Evolutionary conservation across 305 asterid genomes (phyloP).

Genomic region (Fraxinus nigra): DNA sequence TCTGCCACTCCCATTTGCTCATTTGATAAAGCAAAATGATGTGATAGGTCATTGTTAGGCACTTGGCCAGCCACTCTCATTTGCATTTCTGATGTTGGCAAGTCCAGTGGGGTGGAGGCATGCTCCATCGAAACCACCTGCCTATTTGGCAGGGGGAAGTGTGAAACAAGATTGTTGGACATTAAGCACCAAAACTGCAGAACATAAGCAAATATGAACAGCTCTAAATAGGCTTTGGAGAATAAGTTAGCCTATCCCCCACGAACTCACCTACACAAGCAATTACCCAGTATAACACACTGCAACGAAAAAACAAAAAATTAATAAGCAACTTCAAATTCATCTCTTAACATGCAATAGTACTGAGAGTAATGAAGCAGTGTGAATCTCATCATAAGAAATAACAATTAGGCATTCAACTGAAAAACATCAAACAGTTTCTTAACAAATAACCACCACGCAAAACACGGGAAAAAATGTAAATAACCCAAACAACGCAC

Average conservation of each 20-base stretch:
- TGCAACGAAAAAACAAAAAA: background rate
- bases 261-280: slow-evolving; percentile 1
- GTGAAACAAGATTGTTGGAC: slow-evolving; percentile 42
- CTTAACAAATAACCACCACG: background rate
- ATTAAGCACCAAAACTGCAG: slow-evolving; percentile 22
- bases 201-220: background rate
- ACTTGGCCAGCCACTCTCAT: slow-evolving; percentile 20
- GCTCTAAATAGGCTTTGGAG: background rate
- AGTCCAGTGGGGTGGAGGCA: slow-evolving; percentile 21
- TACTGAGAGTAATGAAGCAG: background rate
- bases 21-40: slow-evolving; percentile 30
- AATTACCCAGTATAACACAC: background rate
- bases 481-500: background rate
- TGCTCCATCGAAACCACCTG: slow-evolving; percentile 25
- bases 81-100: slow-evolving; percentile 24
- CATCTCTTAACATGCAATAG: background rate
- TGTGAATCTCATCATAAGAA: background rate
- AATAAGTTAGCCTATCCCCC: background rate
- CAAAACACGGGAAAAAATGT: background rate
- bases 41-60: slow-evolving; percentile 21
- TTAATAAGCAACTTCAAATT: background rate
- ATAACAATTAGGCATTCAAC: background rate
- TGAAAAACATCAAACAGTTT: background rate
- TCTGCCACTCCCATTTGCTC: slow-evolving; percentile 24
- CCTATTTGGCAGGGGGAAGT: slow-evolving; percentile 28